These are phyloP conservation scores for Trichosporon inkin DNA, from an alignment of 1,284 basidiomycete species.

Conservation along the genomic window DNA sequence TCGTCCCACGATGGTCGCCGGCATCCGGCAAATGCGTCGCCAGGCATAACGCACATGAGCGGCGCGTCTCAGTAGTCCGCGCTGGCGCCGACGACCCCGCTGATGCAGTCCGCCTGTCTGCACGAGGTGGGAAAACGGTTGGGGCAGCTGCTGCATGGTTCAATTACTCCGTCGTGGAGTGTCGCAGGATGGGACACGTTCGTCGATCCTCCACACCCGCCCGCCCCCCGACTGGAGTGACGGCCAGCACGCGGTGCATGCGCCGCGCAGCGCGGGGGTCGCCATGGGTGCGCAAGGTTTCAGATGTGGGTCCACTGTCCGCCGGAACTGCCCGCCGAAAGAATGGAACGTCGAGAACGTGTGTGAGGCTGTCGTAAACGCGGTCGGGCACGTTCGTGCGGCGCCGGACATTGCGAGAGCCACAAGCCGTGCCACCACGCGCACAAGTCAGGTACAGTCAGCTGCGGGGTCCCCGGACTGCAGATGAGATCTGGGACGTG, in stretches of 20 bases:
- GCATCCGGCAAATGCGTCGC: not conserved
- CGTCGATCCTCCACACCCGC: not conserved
- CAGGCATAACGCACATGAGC: not conserved
- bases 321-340: not conserved
- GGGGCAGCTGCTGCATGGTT: not conserved
- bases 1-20: no score
- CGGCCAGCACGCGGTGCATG: not conserved
- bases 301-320: not conserved
- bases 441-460: not conserved
- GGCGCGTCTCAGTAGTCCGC: not conserved
- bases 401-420: not conserved
- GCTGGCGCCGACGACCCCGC: not conserved
- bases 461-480: not conserved
- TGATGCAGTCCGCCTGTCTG: not conserved
- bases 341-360: conserved; percentile 4
- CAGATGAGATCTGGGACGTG: not conserved
- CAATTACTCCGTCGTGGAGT: conserved; percentile 7
- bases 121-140: not conserved
- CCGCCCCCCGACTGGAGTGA: not conserved
- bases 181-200: conserved; percentile 2
- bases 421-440: not conserved
- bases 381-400: not conserved
- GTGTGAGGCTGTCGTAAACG: not conserved
- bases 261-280: not conserved
- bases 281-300: not conserved